Evolutionary conservation across 208 protist genomes (phyloP).

Genomic region (Leishmania major): DNA sequence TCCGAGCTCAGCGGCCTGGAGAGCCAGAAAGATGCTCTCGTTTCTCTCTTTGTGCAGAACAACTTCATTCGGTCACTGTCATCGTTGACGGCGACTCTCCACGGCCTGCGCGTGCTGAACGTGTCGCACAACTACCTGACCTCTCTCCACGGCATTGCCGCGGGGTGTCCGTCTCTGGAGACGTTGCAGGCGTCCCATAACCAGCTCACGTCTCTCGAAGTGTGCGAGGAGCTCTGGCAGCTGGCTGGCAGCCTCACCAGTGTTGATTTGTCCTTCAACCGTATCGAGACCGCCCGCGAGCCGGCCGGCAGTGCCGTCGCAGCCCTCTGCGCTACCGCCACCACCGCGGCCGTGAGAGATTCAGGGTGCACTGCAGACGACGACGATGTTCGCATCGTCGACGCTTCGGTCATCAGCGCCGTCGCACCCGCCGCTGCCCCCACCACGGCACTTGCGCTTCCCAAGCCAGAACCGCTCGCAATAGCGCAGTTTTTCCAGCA

Average conservation of each 20-base stretch:
- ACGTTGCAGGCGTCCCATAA: constrained; percentile 80
- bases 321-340: neutral
- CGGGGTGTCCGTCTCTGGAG: constrained; percentile 57
- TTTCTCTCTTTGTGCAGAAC: constrained; percentile 94
- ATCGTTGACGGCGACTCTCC: constrained; percentile 44
- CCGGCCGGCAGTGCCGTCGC: constrained; percentile 7
- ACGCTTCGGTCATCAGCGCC: constrained; percentile 13
- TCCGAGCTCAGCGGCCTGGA: constrained; percentile 82
- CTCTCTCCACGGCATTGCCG: constrained; percentile 59
- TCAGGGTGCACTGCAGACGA: constrained; percentile 4
- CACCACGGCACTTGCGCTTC: neutral
- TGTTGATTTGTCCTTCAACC: constrained; percentile 94
- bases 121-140: constrained; percentile 79
- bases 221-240: constrained; percentile 74
- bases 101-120: constrained; percentile 85
- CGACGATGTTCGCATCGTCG: constrained; percentile 45
- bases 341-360: neutral
- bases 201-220: constrained; percentile 68
- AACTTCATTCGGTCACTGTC: constrained; percentile 85
- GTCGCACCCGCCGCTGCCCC: neutral
- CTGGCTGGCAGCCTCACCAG: constrained; percentile 77
- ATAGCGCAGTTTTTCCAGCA: constrained; percentile 76
- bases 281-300: constrained; percentile 52
- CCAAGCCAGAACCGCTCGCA: constrained; percentile 31
- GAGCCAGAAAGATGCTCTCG: constrained; percentile 50